Evolutionary conservation across 1,284 basidiomycete genomes (phyloP).

Genomic region (Somion occarium): DNA sequence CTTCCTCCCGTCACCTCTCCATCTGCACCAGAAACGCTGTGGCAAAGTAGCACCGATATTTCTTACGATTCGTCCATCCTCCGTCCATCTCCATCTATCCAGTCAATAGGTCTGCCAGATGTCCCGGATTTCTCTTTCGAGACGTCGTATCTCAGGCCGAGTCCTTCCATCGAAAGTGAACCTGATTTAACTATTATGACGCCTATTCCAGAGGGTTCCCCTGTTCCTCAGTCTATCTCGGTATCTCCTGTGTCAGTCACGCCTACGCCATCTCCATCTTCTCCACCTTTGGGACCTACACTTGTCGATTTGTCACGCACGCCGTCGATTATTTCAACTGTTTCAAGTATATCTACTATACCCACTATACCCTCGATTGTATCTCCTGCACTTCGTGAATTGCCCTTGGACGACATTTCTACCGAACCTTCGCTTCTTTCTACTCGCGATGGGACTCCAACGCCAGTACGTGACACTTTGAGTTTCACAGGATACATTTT

Average conservation of each 20-base stretch:
- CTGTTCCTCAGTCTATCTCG: conserved; percentile 17
- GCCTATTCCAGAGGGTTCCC: conserved; percentile 32
- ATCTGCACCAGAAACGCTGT: conserved; percentile 39
- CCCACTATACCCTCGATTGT: conserved; percentile 33
- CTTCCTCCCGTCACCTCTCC: conserved; percentile 22
- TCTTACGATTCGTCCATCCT: conserved; percentile 70
- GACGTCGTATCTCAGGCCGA: conserved; percentile 37
- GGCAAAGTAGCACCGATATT: conserved; percentile 54
- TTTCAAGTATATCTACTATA: conserved; percentile 38
- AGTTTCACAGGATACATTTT: not conserved
- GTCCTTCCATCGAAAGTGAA: conserved; percentile 32
- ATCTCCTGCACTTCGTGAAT: conserved; percentile 14
- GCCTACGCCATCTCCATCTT: conserved; percentile 25
- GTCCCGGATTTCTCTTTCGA: conserved; percentile 60
- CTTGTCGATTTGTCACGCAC: conserved; percentile 16
- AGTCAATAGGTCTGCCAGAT: conserved; percentile 52
- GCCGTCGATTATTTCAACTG: conserved; percentile 15
- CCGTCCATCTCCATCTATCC: conserved; percentile 59
- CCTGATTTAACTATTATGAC: conserved; percentile 20
- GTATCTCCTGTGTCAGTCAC: conserved; percentile 23
- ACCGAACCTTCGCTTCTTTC: conserved; percentile 57
- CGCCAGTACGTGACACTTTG: conserved; percentile 11
- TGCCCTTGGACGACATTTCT: conserved; percentile 33
- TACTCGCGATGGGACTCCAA: conserved; percentile 21
- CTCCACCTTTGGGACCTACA: conserved; percentile 23